phyloP scores from a whole-genome alignment of 768 basidiomycete species.

The Hericium rajendrae region DNA sequence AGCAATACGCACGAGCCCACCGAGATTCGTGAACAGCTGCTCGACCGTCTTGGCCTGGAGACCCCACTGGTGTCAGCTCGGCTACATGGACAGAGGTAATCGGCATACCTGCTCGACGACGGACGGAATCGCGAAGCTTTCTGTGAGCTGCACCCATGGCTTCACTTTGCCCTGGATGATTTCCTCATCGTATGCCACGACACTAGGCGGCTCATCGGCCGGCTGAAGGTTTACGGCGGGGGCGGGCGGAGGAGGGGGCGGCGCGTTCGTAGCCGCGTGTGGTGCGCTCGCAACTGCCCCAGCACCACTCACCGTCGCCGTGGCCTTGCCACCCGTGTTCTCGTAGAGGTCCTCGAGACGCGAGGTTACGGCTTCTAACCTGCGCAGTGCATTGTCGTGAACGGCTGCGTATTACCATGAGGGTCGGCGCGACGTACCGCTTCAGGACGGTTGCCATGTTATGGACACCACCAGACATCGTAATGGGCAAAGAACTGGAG shows the following conservation, averaged over 20 bases:
- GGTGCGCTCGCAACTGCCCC: constrained; percentile 16
- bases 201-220: constrained; percentile 41
- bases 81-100: background rate
- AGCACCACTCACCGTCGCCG: constrained; percentile 3
- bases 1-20: constrained; percentile 56
- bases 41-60: constrained; percentile 59
- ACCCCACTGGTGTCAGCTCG: background rate
- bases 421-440: constrained; percentile 2
- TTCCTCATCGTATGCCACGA: constrained; percentile 63
- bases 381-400: constrained; percentile 21
- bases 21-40: constrained; percentile 57
- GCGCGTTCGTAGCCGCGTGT: constrained; percentile 21
- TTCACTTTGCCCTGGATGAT: constrained; percentile 68
- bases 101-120: constrained; percentile 69
- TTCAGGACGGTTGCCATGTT: constrained; percentile 15
- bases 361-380: constrained; percentile 88
- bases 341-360: constrained; percentile 84
- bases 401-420: background rate
- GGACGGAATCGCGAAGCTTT: constrained; percentile 53
- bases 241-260: constrained; percentile 26
- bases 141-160: constrained; percentile 65
- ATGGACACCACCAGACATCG: constrained; percentile 9
- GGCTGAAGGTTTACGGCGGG: constrained; percentile 25
- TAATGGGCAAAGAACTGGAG: background rate
- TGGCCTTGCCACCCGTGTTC: constrained; percentile 9